Conservation (phyloP, 768 basidiomycete genomes). For the Leccinum barrowsii region DNA sequence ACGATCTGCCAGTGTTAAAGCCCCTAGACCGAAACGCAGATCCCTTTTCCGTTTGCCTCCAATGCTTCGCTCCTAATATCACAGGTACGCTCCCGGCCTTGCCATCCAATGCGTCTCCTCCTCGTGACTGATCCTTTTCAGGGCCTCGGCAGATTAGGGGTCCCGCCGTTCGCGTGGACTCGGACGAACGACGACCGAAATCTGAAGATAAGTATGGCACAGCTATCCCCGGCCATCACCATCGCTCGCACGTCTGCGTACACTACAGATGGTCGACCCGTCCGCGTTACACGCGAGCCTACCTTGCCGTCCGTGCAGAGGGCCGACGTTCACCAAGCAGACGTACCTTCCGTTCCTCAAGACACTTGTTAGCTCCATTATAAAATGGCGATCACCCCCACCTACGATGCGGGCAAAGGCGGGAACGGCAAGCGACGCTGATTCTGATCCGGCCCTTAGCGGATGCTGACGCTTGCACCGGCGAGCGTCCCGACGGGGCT, state of each 20-base stretch:
- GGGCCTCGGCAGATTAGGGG: constrained; percentile 85
- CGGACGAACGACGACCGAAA: constrained; percentile 1
- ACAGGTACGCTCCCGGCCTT: constrained; percentile 45
- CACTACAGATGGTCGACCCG: constrained; percentile 35
- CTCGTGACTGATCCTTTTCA: constrained; percentile 23
- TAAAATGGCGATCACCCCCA: constrained; percentile 67
- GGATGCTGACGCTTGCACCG: constrained; percentile 71
- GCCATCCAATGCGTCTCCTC: neutral
- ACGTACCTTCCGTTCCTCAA: constrained; percentile 86
- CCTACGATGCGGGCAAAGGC: constrained; percentile 8
- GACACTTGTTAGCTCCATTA: constrained; percentile 74
- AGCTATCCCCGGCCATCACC: constrained; percentile 47
- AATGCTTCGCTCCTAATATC: constrained; percentile 7
- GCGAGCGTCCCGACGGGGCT: constrained; percentile 73
- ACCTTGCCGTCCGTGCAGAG: constrained; percentile 40
- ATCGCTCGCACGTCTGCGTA: constrained; percentile 26
- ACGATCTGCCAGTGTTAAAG: too few species aligned
- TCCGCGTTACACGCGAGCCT: constrained; percentile 39
- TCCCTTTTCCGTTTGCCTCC: too few species aligned
- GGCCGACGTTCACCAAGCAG: constrained; percentile 58
- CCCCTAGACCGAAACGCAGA: too few species aligned
- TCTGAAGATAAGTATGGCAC: constrained; percentile 54
- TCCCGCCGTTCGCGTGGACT: constrained; percentile 15
- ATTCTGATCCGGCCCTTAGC: constrained; percentile 57
- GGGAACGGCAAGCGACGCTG: constrained; percentile 49